A percentile compares a stretch with the other conserved stretches of the same genome.
Conservation (phyloP, 805 yeast species). For the Yamadazyma takamatsuzukensis region DNA sequence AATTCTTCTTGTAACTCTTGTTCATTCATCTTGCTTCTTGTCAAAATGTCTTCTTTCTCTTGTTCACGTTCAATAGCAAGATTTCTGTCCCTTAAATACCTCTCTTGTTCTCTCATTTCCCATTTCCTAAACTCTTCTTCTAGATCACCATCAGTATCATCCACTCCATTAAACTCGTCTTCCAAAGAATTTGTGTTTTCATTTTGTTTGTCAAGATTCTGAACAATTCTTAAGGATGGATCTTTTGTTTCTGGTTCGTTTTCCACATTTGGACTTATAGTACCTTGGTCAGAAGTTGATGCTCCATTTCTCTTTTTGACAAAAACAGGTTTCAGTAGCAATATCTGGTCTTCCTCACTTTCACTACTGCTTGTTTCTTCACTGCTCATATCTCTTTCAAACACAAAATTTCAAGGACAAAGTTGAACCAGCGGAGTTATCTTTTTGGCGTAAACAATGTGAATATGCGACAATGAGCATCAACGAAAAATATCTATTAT, state of each 20-base stretch:
- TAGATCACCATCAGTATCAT: conserved; percentile 34
- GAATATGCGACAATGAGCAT: too few species aligned
- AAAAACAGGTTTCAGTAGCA: conserved; percentile 10
- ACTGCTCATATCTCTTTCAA: too few species aligned
- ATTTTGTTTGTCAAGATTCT: conserved; percentile 3
- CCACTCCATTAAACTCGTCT: conserved; percentile 26
- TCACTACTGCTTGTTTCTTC: not conserved
- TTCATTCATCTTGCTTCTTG: conserved; percentile 10
- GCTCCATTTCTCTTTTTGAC: conserved; percentile 4
- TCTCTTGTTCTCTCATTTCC: conserved; percentile 23
- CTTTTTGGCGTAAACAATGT: too few species aligned
- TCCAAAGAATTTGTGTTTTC: conserved; percentile 3
- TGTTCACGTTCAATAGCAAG: conserved; percentile 18
- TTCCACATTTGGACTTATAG: too few species aligned
- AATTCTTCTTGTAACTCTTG: conserved; percentile 8
- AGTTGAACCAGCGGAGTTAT: too few species aligned
- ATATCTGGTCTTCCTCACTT: conserved; percentile 1
- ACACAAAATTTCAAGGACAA: too few species aligned
- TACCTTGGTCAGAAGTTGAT: not conserved
- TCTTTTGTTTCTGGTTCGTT: too few species aligned
- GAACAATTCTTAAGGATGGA: too few species aligned
- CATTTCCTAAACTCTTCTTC: conserved; percentile 28
- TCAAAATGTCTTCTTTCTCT: conserved; percentile 21
- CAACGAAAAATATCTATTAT: too few species aligned
- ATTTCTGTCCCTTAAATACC: conserved; percentile 23